phyloP scores from a whole-genome alignment of 1,284 basidiomycete genomes.

The Wolfiporia cocos region DNA sequence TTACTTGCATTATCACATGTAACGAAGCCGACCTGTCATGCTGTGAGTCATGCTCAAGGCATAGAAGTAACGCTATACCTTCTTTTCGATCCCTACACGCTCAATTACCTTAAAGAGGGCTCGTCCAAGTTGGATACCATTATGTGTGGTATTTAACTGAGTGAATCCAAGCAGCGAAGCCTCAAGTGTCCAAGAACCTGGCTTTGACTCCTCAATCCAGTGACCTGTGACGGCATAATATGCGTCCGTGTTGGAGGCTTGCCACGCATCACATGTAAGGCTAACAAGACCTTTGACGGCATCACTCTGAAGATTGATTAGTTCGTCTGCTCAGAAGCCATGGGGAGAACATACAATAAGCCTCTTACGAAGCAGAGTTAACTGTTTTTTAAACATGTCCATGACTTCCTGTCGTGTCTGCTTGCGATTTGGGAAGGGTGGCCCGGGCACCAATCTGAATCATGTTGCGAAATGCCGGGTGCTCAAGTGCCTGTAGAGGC shows the following conservation, averaged over 20 bases:
- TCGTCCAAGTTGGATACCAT: constrained; percentile 25
- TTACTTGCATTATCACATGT: constrained; percentile 32
- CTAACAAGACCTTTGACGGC: constrained; percentile 16
- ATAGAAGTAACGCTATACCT: constrained; percentile 1
- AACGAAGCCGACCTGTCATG: constrained; percentile 24
- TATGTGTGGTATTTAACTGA: constrained; percentile 27
- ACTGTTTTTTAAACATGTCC: constrained; percentile 25
- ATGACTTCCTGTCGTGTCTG: constrained; percentile 24
- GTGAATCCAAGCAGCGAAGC: constrained; percentile 29
- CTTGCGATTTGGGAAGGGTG: constrained; percentile 15
- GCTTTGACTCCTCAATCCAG: constrained; percentile 28
- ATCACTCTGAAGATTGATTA: constrained; percentile 1
- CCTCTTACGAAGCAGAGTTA: constrained; percentile 19
- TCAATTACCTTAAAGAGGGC: constrained; percentile 25
- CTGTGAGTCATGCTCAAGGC: background rate
- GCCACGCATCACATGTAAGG: constrained; percentile 33
- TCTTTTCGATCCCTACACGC: constrained; percentile 17
- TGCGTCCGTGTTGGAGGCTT: constrained; percentile 28
- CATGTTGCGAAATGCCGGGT: constrained; percentile 20
- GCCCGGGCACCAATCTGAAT: constrained; percentile 18
- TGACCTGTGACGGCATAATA: constrained; percentile 32
- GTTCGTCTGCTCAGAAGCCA: background rate
- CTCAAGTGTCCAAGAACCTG: constrained; percentile 20
- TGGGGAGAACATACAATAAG: constrained; percentile 23
- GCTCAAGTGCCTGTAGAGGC: constrained; percentile 21